Percentiles rank a stretch among this genome's conserved stretches.
These are phyloP conservation scores for Teratosphaeria destructans DNA, from an alignment of 2,329 filamentous ascomycete genomes.

Conservation along the genomic window DNA sequence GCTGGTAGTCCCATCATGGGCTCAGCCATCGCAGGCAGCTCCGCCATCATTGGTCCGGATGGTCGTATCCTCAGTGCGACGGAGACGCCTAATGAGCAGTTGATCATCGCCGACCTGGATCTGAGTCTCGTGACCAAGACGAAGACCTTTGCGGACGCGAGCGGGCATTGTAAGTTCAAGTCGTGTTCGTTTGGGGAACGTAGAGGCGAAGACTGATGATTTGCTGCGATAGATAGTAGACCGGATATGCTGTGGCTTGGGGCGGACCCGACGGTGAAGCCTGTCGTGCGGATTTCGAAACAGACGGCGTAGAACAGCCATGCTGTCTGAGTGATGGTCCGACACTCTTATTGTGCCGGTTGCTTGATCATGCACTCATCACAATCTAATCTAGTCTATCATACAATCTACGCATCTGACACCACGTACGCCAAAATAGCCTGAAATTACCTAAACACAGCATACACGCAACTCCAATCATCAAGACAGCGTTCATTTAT, in stretches of 20 bases:
- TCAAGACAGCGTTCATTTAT: not conserved
- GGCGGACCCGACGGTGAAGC: slow-evolving; percentile 18
- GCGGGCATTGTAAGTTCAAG: slow-evolving; percentile 32
- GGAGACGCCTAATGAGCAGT: slow-evolving; percentile 33
- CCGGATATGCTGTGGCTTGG: slow-evolving; percentile 45
- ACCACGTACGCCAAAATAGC: not conserved
- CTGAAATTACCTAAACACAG: not conserved
- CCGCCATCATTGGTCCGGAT: slow-evolving; percentile 44
- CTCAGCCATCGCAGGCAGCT: slow-evolving; percentile 35
- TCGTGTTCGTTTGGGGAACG: not conserved
- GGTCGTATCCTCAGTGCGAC: slow-evolving; percentile 36
- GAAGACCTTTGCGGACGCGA: slow-evolving; percentile 36
- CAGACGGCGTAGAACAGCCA: not conserved
- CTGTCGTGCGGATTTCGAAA: slow-evolving; percentile 2
- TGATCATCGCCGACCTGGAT: slow-evolving; percentile 42
- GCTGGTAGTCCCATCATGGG: slow-evolving; percentile 32
- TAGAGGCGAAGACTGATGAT: not conserved
- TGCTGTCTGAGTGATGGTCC: not conserved
- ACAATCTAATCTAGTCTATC: not conserved
- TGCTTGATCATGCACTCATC: not conserved
- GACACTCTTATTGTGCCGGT: not conserved
- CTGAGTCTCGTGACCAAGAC: slow-evolving; percentile 33
- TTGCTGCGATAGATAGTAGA: slow-evolving; percentile 26
- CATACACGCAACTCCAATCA: not conserved
- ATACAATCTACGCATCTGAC: not conserved